Percentiles rank a stretch among this genome's conserved stretches.
Conservation (phyloP, 257 asterid species). For the Petrea volubilis region DNA sequence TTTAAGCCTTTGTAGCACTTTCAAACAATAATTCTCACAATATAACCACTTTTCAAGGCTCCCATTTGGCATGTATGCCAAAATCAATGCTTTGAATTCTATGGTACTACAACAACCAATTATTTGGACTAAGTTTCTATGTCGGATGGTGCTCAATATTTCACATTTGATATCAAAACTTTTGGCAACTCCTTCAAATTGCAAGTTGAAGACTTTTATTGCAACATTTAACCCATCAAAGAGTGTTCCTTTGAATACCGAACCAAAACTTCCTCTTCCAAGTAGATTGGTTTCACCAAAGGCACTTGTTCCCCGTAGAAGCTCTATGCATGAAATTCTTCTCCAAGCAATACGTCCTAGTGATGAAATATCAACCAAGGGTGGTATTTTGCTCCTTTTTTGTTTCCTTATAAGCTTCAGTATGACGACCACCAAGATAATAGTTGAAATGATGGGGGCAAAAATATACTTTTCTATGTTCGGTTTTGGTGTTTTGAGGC, state of each 20-base stretch:
- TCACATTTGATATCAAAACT: conserved; percentile 35
- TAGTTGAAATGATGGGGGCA: too few species aligned
- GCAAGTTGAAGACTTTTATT: conserved; percentile 34
- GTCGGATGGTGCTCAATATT: conserved; percentile 24
- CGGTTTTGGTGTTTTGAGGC: too few species aligned
- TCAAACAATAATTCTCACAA: too few species aligned
- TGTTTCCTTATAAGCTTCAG: conserved; percentile 6
- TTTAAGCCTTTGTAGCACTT: too few species aligned
- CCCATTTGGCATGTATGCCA: conserved; percentile 31
- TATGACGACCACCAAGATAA: conserved; percentile 2
- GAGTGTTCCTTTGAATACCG: conserved; percentile 18
- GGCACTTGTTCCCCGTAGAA: conserved; percentile 16
- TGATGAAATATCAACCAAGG: neutral
- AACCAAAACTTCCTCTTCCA: conserved; percentile 31
- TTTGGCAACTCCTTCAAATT: conserved; percentile 15
- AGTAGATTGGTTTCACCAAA: conserved; percentile 24
- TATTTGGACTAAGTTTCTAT: conserved; percentile 18
- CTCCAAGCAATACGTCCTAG: too few species aligned
- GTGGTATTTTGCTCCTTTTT: neutral
- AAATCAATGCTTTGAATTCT: conserved; percentile 30
- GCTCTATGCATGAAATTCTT: conserved; percentile 28
- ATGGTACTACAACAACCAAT: too few species aligned
- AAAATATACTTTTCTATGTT: too few species aligned
- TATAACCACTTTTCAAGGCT: neutral
- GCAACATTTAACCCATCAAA: conserved; percentile 32